Base-by-base conservation (phyloP, 2,329 filamentous ascomycete genomes). In the Talaromyces sp. region DNA sequence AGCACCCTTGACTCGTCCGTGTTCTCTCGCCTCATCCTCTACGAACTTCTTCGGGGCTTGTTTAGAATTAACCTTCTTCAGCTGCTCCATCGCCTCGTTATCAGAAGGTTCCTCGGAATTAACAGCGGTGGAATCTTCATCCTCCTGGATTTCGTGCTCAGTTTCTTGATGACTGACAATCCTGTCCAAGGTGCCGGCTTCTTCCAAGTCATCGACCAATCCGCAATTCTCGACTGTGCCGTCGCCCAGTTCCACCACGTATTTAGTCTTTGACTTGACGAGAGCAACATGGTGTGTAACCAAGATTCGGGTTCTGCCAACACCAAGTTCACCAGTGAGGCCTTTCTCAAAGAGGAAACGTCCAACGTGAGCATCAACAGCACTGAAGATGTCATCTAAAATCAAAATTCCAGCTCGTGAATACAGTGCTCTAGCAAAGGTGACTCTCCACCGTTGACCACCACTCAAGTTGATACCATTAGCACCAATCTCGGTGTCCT, bases 401-500 rank as follows among this genome's bases (percentile, higher is more conserved):
- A 95, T 81, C 5, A 96, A 80, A 67, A 93, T 88, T 0, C 89
- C 88, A 0, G 90, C 90, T 14, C 91, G 83, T 1, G 90, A 93
- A 75, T 95, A 95, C 19, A 95, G 81, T 0, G 91, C 91, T 56
- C 92, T 83, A 1, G 91, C 92, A 69, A 96, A 87, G 0, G 90
- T 91, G 37, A 95, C 84, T 61, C 92, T 85, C 90, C 91, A 93
- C 72, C 91, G 88, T 76, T 96, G 92, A 0, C 92, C 92, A 67
- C 92, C 92, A 67, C 89, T 92, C 7, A 96, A 81, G 70, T 94
- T 93, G 70, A 95, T 91, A 7, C 92, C 92, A 67, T 94, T 93
- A 2, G 90, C 90, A 11, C 92, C 92, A 61, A 96, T 91, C 71
- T 93, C 90, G 0, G 92, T 96, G 56, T 85, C 78, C 70, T 95